A percentile compares a stretch with the other conserved stretches of the same genome.
Conservation (phyloP, 495 filamentous ascomycete genomes). For the Parathielavia appendiculata region DNA sequence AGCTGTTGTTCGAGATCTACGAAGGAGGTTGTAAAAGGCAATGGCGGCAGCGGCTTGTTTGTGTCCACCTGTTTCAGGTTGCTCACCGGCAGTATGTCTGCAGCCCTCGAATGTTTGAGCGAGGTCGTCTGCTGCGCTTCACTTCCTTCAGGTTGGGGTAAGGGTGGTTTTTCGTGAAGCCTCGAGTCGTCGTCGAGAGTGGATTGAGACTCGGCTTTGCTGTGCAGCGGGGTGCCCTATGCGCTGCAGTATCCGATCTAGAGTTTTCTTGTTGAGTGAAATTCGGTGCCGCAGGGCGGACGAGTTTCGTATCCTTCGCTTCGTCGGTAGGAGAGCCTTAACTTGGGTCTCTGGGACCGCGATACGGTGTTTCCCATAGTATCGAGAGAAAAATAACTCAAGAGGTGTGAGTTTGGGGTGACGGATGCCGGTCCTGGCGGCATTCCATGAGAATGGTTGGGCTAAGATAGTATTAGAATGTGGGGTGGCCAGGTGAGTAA, state of each 20-base stretch:
- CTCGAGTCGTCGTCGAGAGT: background rate
- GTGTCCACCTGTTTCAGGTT: background rate
- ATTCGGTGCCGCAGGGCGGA: background rate
- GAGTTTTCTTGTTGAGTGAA: slow-evolving; percentile 7
- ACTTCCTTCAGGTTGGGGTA: background rate
- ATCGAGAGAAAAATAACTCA: no score
- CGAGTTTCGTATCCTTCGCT: background rate
- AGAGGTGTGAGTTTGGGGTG: no score
- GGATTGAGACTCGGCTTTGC: background rate
- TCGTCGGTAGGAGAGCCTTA: background rate
- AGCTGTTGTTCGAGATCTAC: background rate
- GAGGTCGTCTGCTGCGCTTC: no score
- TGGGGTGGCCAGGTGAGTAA: no score
- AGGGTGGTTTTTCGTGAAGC: background rate
- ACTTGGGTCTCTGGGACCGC: background rate
- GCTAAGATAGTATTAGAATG: no score
- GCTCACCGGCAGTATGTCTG: background rate
- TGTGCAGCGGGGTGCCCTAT: background rate
- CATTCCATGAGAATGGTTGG: no score
- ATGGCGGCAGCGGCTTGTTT: slow-evolving; percentile 4
- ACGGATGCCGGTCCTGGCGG: no score
- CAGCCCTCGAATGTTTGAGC: no score
- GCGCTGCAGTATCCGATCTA: background rate
- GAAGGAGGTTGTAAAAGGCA: background rate
- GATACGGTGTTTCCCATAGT: slow-evolving; percentile 2